Evolutionary conservation across 768 basidiomycete species (phyloP), one percentile per base, ranked within the genome.

Genomic region (Lactarius sanguifluus): DNA sequence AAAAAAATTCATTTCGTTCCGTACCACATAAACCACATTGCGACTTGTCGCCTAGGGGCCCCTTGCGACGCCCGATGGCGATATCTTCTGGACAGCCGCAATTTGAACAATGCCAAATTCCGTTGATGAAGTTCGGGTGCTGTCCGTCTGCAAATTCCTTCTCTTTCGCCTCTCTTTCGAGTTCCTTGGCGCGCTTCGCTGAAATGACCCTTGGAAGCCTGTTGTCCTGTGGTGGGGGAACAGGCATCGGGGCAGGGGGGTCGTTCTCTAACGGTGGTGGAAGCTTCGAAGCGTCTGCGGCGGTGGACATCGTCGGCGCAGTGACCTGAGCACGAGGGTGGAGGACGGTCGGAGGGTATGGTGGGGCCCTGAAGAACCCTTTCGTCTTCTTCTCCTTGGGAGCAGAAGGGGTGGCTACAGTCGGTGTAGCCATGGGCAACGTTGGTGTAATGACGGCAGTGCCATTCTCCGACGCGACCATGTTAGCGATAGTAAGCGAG

Each of bases 101-200:
- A 73, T 94, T 96, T 23, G 92, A 94, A 74, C 95, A 98, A 77
- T 94, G 92, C 95, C 95, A 97, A 5, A 91, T 82, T 1, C 92
- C 93, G 70, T 94, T 80, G 73, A 94, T 89, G 71, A 85, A 81
- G 74, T 93, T 91, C 45, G 88, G 82, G 72, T 91, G 91, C 73
- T 92, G 90, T 9, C 91, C 89, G 71, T 93, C 89, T 47, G 87
- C 87, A 73, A 87, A 91, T 76, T 91, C 91, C 73, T 82, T 88
- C 75, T 91, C 90, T 75, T 92, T 93, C 25, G 92, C 91, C 73
- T 92, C 90, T 40, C 89, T 79, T 77, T 92, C 91, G 16, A 86
- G 80, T 75, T 92, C 92, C 77, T 88, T 90, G 28, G 81, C 82
- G 45, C 86, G 79, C 77, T 87, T 90, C 57, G 86, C 84, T 25